Percentiles rank a stretch among this genome's conserved stretches.
Conservation (phyloP, 2,329 filamentous ascomycete species). For the Aspergillus felis region DNA sequence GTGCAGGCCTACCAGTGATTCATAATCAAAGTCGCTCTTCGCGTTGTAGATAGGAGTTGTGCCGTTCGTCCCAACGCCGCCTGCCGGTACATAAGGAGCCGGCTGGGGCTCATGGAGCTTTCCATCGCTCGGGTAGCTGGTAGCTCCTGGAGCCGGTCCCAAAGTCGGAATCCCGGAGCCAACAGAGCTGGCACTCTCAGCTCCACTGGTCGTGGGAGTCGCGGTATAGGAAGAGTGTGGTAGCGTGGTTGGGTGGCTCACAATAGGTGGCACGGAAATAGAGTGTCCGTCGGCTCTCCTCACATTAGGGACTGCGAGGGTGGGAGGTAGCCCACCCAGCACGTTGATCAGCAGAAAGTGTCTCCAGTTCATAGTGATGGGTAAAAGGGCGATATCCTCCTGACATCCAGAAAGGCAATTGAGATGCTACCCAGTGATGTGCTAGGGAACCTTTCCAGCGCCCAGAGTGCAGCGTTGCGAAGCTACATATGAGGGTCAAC, state of each 20-base stretch:
- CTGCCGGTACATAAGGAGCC: conserved; percentile 67
- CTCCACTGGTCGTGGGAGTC: conserved; percentile 65
- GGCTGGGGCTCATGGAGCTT: conserved; percentile 64
- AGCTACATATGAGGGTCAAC: neutral
- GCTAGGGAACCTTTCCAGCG: neutral
- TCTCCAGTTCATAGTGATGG: conserved; percentile 12
- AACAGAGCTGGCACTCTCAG: conserved; percentile 49
- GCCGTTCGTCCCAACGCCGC: conserved; percentile 76
- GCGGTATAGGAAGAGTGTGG: conserved; percentile 68
- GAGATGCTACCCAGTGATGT: neutral
- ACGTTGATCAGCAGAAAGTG: conserved; percentile 10
- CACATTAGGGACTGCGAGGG: conserved; percentile 13
- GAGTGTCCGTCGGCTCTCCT: neutral
- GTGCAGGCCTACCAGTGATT: conserved; percentile 55
- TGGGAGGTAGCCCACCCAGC: conserved; percentile 15
- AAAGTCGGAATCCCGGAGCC: conserved; percentile 56
- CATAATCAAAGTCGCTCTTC: conserved; percentile 77
- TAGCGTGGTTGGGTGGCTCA: conserved; percentile 50
- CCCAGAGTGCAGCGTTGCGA: neutral
- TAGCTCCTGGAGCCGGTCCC: conserved; percentile 59
- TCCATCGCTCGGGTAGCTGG: conserved; percentile 69
- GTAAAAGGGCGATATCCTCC: neutral
- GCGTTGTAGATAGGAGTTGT: conserved; percentile 70
- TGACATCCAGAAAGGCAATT: neutral
- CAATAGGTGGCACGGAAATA: conserved; percentile 36